Percentiles rank a stretch among this genome's conserved stretches.
These are phyloP conservation scores for Meira nashicola DNA, from an alignment of 1,284 basidiomycete species.

Conservation along the genomic window DNA sequence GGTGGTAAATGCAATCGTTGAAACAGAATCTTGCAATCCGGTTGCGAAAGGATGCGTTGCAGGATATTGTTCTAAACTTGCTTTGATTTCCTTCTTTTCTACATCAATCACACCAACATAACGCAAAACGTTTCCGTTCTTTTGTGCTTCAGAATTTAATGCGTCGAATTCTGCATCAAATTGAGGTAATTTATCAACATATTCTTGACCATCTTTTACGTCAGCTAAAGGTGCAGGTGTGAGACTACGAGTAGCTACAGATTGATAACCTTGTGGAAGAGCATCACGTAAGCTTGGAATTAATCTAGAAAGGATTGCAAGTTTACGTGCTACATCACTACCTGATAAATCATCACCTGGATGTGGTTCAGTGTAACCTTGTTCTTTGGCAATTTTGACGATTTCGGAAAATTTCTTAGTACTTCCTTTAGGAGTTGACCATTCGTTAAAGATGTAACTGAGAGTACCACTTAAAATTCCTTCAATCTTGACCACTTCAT, in stretches of 20 bases:
- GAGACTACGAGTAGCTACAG: conserved; percentile 77
- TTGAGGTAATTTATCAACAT: conserved; percentile 72
- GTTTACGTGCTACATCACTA: conserved; percentile 91
- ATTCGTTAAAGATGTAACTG: conserved; percentile 99
- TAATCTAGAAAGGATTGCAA: conserved; percentile 81
- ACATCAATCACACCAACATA: conserved; percentile 95
- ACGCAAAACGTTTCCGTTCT: conserved; percentile 75
- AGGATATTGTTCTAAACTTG: conserved; percentile 81
- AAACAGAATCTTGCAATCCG: conserved; percentile 89
- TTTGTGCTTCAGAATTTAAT: conserved; percentile 70
- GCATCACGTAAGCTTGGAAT: conserved; percentile 35
- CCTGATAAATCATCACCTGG: conserved; percentile 94
- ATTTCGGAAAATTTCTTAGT: conserved; percentile 72
- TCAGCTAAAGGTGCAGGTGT: conserved; percentile 71
- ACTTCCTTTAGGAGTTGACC: conserved; percentile 56
- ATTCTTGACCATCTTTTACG: conserved; percentile 61
- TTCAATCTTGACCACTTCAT: conserved; percentile 65
- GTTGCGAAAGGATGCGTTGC: conserved; percentile 87
- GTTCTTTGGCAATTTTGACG: conserved; percentile 79
- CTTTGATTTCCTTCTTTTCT: conserved; percentile 68
- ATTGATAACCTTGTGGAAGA: conserved; percentile 68
- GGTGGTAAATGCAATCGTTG: conserved; percentile 95
- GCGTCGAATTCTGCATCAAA: conserved; percentile 77
- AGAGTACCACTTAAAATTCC: conserved; percentile 88
- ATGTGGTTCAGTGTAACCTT: conserved; percentile 96